These are phyloP conservation scores for Escallonia rubra DNA, from an alignment of 129 eudicot species.

Conservation along the genomic window DNA sequence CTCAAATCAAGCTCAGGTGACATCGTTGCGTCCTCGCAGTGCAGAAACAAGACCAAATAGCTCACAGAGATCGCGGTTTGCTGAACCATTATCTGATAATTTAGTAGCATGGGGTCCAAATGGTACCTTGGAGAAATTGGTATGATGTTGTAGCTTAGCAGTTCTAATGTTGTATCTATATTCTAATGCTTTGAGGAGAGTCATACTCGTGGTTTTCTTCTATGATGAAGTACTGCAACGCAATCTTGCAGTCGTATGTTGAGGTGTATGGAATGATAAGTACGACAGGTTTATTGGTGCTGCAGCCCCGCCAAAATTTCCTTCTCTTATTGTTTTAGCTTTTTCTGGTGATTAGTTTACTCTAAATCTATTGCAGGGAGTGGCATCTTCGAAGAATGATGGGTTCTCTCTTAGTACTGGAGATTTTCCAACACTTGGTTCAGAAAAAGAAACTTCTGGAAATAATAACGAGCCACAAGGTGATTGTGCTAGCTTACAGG, in stretches of 20 bases:
- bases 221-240: background rate
- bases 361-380: conserved; percentile 40
- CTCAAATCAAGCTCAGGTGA: conserved; percentile 50
- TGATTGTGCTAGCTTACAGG: conserved; percentile 24
- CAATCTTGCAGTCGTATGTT: background rate
- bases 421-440: conserved; percentile 88
- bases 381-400: conserved; percentile 42
- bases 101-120: conserved; percentile 60
- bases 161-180: background rate
- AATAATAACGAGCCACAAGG: conserved; percentile 56
- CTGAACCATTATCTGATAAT: conserved; percentile 68
- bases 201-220: background rate
- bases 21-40: conserved; percentile 83
- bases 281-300: background rate
- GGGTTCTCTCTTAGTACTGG: conserved; percentile 81
- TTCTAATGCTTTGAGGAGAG: background rate
- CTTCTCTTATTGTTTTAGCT: background rate
- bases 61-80: conserved; percentile 91
- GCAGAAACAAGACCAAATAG: conserved; percentile 96
- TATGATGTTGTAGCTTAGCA: conserved; percentile 22
- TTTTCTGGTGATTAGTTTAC: background rate
- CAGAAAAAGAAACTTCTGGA: conserved; percentile 54
- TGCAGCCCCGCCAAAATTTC: background rate
- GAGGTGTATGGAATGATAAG: background rate
- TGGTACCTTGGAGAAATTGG: conserved; percentile 59